A percentile compares a stretch with the other conserved stretches of the same genome.
Conservation (phyloP, 2,329 filamentous ascomycete species). For the Cladosporium sp. region DNA sequence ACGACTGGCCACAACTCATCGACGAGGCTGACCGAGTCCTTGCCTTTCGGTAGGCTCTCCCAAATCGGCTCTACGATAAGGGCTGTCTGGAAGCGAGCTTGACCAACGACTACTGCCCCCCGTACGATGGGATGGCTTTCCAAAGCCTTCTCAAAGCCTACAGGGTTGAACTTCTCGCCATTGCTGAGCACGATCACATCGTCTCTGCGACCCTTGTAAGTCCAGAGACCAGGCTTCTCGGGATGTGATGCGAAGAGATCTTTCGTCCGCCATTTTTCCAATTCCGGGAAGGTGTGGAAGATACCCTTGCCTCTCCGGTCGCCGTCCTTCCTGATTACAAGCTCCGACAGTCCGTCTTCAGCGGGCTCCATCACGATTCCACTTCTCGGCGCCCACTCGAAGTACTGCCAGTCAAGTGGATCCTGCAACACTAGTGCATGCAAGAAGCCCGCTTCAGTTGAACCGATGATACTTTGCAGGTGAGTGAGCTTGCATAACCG, state of each 20-base stretch:
- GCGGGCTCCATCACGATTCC: neutral
- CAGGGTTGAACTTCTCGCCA: slow-evolving; percentile 34
- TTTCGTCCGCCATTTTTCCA: neutral
- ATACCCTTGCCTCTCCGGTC: neutral
- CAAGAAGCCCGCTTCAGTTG: neutral
- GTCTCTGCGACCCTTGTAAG: slow-evolving; percentile 32
- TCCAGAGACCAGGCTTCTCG: slow-evolving; percentile 22
- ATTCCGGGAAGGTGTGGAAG: neutral
- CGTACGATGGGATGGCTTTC: slow-evolving; percentile 23
- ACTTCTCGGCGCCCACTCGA: neutral
- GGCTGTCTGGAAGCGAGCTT: neutral
- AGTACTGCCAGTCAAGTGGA: neutral
- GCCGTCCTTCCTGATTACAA: neutral
- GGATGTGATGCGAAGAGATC: neutral
- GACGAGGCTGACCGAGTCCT: neutral
- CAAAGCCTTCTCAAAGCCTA: neutral
- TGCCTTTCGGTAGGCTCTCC: neutral
- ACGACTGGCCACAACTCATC: neutral
- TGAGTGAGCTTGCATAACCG: neutral
- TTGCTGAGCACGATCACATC: slow-evolving; percentile 34
- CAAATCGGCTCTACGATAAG: neutral
- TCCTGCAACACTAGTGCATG: neutral
- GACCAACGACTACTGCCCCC: neutral
- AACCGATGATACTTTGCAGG: neutral
- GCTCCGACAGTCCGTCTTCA: neutral